Evolutionary conservation across 345 rosid species (phyloP), one percentile per base, ranked within the genome.

Genomic region (Bruguiera sexangula): DNA sequence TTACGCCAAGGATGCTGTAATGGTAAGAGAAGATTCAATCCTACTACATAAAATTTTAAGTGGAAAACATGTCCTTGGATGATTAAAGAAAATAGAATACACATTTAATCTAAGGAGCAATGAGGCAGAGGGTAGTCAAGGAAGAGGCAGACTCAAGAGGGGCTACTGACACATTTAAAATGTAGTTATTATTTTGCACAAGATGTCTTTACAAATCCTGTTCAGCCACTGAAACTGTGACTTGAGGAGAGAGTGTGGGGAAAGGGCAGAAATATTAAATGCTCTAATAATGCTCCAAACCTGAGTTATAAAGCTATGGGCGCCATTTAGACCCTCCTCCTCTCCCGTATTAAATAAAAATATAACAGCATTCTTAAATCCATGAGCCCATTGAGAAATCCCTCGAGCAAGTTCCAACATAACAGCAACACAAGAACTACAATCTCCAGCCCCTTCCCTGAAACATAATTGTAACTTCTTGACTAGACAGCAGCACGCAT

Each of bases 281-380:
- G 34, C 60, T 74, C 2, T 34, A 19, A 50, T 62, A 53, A 70
- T 43, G 63, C 63, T 62, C 76, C 73, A 32, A 69, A 89, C 99
- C 96, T 92, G 99, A 79, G 99, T 95, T 31, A 90, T 81, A 69
- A 95, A 95, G 86, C 97, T 92, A 85, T 92, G 97, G 83, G 99
- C 99, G 54, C 99, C 99, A 78, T 64, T 86, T 69, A 95, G 86
- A 79, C 99, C 99, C 75, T 92, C 97, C 82, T 95, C 96, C 81
- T 95, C 97, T 53, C 99, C 98, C 22, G 91, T 89, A 76, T 94
- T 94, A 67, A 91, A 87, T 73, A 94, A 83, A 77, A 94, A 94
- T 79, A 95, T 86, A 65, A 95, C 79, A 63, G 86, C 83, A 81
- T 89, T 87, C 82, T 90, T 95, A 75, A 95, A 92, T 57, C 97